phyloP scores from a whole-genome alignment of 805 yeast genomes.

The Candida odintsovae region DNA sequence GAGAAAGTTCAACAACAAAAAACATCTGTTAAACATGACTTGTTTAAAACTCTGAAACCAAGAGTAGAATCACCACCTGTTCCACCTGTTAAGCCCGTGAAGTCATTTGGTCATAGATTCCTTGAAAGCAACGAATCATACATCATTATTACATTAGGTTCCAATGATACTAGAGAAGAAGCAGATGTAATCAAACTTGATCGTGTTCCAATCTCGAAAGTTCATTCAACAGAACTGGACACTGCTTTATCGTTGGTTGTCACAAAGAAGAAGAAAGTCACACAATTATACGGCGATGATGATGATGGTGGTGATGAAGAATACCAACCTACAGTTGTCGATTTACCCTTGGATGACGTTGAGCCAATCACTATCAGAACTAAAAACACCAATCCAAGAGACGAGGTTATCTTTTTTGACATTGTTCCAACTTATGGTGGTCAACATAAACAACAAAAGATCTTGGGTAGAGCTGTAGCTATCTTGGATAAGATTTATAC shows the following conservation, averaged over 20 bases:
- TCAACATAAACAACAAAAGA: constrained; percentile 28
- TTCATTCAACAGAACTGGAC: constrained; percentile 78
- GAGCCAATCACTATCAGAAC: constrained; percentile 73
- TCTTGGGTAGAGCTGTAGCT: constrained; percentile 83
- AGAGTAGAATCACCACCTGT: neutral
- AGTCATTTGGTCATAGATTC: constrained; percentile 81
- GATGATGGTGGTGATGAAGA: constrained; percentile 28
- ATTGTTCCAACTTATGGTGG: constrained; percentile 82
- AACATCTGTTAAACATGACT: constrained; percentile 17
- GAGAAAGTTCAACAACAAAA: constrained; percentile 14
- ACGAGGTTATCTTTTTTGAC: constrained; percentile 68
- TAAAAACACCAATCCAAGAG: constrained; percentile 39
- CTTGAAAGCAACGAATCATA: constrained; percentile 56
- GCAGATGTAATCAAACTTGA: constrained; percentile 61
- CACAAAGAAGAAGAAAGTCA: constrained; percentile 22
- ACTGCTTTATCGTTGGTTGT: constrained; percentile 78
- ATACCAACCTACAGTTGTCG: constrained; percentile 60
- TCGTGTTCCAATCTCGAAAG: constrained; percentile 68
- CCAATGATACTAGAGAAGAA: constrained; percentile 66
- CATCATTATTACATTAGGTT: constrained; percentile 78
- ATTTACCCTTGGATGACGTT: constrained; percentile 76
- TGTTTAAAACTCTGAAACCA: constrained; percentile 9
- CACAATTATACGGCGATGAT: neutral
- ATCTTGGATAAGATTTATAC: constrained; percentile 56
- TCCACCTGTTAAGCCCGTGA: constrained; percentile 44